phyloP scores from a whole-genome alignment of 352 stramenopile species.

The Pythium insidiosum region DNA sequence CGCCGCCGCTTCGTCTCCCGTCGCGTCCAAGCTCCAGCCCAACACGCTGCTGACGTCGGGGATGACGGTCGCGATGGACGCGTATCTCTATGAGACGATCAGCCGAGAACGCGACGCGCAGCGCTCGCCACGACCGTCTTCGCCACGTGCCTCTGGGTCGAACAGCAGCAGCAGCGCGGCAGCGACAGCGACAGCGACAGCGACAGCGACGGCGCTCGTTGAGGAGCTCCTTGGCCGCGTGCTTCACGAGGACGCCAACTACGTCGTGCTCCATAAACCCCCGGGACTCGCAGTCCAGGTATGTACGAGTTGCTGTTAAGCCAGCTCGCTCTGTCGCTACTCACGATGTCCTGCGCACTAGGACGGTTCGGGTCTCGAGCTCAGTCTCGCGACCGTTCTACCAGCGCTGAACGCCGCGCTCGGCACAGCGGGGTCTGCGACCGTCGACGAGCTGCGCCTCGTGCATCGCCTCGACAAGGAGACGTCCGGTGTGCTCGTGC shows the following conservation, averaged over 20 bases:
- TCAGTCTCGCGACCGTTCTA: slow-evolving; percentile 40
- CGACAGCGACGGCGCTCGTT: not conserved
- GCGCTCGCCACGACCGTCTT: not conserved
- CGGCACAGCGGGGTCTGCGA: too few species aligned
- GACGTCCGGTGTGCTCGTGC: slow-evolving; percentile 55
- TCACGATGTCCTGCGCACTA: slow-evolving; percentile 9
- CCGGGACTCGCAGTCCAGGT: slow-evolving; percentile 58
- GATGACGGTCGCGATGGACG: slow-evolving; percentile 41
- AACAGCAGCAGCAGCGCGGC: not conserved
- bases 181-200: not conserved
- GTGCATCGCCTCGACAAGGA: slow-evolving; percentile 72
- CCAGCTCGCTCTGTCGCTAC: too few species aligned
- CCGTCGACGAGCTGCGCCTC: too few species aligned
- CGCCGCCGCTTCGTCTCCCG: not conserved
- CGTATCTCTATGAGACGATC: slow-evolving; percentile 26
- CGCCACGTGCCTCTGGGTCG: too few species aligned
- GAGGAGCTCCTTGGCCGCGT: slow-evolving; percentile 25
- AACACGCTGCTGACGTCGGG: slow-evolving; percentile 30
- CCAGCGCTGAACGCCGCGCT: slow-evolving; percentile 23
- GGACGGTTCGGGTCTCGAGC: slow-evolving; percentile 29
- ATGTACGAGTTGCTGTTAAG: too few species aligned
- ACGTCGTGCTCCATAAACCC: slow-evolving; percentile 60
- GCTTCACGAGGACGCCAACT: slow-evolving; percentile 46
- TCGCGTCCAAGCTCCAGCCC: slow-evolving; percentile 1
- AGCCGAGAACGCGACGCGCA: slow-evolving; percentile 8